A percentile compares a stretch with the other conserved stretches of the same genome.
Evolutionary conservation across 1,284 basidiomycete genomes (phyloP).

Genomic region (Schizophyllum commune): DNA sequence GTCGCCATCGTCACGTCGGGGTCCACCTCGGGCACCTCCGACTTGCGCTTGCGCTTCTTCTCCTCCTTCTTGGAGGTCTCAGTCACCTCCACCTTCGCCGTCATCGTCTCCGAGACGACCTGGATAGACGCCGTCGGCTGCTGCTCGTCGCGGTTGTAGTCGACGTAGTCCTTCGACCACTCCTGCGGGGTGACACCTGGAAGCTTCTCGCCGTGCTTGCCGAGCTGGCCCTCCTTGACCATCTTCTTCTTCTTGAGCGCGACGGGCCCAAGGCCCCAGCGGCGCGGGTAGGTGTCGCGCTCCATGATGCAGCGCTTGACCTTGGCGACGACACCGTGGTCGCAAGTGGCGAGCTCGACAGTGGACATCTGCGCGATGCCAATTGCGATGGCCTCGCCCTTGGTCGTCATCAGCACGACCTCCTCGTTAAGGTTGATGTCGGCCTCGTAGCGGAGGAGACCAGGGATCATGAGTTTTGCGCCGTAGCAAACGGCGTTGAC

Average conservation of each 20-base stretch:
- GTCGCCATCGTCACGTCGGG: constrained; percentile 34
- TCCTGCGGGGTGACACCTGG: constrained; percentile 86
- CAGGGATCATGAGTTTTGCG: constrained; percentile 99
- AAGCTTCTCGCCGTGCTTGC: constrained; percentile 91
- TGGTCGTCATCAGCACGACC: constrained; percentile 99
- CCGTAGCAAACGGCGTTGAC: constrained; percentile 99
- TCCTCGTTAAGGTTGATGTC: constrained; percentile 97
- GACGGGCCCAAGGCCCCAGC: constrained; percentile 97
- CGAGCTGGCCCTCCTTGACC: constrained; percentile 93
- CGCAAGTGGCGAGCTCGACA: constrained; percentile 95
- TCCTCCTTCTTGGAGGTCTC: constrained; percentile 50
- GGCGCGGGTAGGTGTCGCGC: constrained; percentile 94
- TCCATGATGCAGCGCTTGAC: constrained; percentile 99
- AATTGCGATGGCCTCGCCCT: constrained; percentile 98
- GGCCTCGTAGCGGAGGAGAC: constrained; percentile 93
- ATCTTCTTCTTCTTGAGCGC: constrained; percentile 98
- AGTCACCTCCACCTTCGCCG: constrained; percentile 21
- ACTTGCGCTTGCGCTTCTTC: constrained; percentile 71
- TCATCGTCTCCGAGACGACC: constrained; percentile 28
- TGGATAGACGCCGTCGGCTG: constrained; percentile 5
- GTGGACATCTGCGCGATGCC: constrained; percentile 99
- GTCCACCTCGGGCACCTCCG: constrained; percentile 42
- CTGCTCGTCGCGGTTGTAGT: constrained; percentile 66
- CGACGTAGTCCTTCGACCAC: constrained; percentile 92
- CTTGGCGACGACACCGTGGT: constrained; percentile 98